Base-by-base conservation (phyloP, 495 filamentous ascomycete species). In the Hypoxylon fragiforme region DNA sequence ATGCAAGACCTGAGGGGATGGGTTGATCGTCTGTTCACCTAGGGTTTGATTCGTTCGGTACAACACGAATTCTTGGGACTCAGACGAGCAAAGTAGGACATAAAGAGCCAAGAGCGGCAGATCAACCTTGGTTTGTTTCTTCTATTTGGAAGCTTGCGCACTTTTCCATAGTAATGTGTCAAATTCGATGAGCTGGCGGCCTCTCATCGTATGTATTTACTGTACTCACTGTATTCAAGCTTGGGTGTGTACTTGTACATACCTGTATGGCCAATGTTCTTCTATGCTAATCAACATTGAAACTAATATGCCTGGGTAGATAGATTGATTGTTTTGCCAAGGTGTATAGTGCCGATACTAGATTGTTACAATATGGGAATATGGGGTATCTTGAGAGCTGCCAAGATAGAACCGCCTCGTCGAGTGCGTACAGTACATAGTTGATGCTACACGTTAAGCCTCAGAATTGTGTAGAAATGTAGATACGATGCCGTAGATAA, bases 81-180 rank as follows among this genome's bases (percentile, higher is more conserved):
- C 34, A 45, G 54, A 40, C 40, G 34, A 60, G 20, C 32, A 37
- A n/a, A 50, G 49, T 49, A 49, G 44, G 44, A 54, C 50, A 45
- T 50, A 54, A 20, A 48, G 31, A 44, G 58, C 58, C 58, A 62
- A 62, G 58, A 51, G 52, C 58, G 58, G 58, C 52, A 62, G 58
- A 57, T 62, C 44, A 11, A 20, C 50, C 50, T 42, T 54, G 44
- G 24, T 40, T 45, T 46, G 34, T 15, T 31, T 47, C 47, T 30
- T 44, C 41, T 30, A 22, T 22, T n/a, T 37, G 14, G 4, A 37
- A 37, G 34, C 34, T 18, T 7, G 13, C 13, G 34, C 9, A 28
- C 4, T 9, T 9, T 4, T 28, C 4, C 4, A 9, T 28, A 28
- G 24, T 28, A 28, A 28, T 28, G 9, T 28, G 4, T 4, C 24